These are phyloP conservation scores for Hortaea werneckii DNA, from an alignment of 2,329 filamentous ascomycete genomes.

Conservation along the genomic window DNA sequence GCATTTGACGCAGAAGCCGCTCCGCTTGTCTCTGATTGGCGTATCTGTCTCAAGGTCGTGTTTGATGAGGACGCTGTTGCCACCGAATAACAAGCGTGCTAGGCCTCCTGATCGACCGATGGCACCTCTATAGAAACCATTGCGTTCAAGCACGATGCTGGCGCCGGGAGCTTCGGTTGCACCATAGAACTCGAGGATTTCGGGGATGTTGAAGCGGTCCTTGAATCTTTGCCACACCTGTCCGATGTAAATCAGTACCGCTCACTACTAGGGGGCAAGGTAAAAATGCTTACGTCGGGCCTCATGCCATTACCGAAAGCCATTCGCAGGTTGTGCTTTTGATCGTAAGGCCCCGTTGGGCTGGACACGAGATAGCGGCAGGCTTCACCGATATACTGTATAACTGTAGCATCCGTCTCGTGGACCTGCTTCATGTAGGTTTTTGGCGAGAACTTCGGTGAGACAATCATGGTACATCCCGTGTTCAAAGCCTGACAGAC, in stretches of 20 bases:
- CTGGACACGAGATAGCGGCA: slow-evolving; percentile 69
- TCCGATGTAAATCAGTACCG: too few relatives aligned
- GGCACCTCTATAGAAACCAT: slow-evolving; percentile 64
- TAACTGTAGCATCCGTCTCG: slow-evolving; percentile 58
- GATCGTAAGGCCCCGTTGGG: slow-evolving; percentile 56
- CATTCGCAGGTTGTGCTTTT: slow-evolving; percentile 58
- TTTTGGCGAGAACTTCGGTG: slow-evolving; percentile 66
- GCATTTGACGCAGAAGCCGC: slow-evolving; percentile 56
- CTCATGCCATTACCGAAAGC: slow-evolving; percentile 80
- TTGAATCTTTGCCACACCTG: slow-evolving; percentile 69
- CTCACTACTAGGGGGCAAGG: too few relatives aligned
- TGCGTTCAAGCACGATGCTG: slow-evolving; percentile 63
- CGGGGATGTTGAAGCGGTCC: slow-evolving; percentile 47
- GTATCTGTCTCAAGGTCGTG: slow-evolving; percentile 62
- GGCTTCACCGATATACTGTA: slow-evolving; percentile 85
- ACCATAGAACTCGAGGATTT: slow-evolving; percentile 29
- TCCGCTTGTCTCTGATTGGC: slow-evolving; percentile 56
- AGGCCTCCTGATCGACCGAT: slow-evolving; percentile 64
- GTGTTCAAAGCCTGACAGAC: slow-evolving; percentile 44
- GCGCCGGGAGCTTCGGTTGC: slow-evolving; percentile 48
- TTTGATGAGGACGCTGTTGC: slow-evolving; percentile 49
- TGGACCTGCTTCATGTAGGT: slow-evolving; percentile 69
- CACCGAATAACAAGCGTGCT: slow-evolving; percentile 44
- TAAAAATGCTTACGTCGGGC: slow-evolving; percentile 35
- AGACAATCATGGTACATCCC: slow-evolving; percentile 60